Percentiles rank a stretch among this genome's conserved stretches.
These are phyloP conservation scores for Leishmania turanica DNA, from an alignment of 208 protist species.

Conservation along the genomic window DNA sequence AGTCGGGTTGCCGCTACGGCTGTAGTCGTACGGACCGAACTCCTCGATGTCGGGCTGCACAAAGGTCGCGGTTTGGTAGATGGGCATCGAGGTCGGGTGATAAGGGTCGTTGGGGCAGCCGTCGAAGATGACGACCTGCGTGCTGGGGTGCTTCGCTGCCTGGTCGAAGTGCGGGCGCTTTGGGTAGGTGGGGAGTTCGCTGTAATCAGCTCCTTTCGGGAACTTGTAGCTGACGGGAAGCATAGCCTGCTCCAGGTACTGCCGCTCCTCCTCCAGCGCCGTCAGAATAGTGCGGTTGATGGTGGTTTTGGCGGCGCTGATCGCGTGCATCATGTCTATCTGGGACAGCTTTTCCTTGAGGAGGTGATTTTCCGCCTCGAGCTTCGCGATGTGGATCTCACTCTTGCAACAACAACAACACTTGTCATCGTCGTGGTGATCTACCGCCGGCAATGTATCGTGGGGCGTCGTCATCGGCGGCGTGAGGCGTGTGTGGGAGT, in stretches of 20 bases:
- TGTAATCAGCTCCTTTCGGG: conserved; percentile 42
- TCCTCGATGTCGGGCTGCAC: conserved; percentile 83
- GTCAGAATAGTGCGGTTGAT: conserved; percentile 45
- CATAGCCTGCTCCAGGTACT: conserved; percentile 45
- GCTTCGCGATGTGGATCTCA: conserved; percentile 36
- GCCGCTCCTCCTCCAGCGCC: conserved; percentile 58
- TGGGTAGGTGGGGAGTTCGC: conserved; percentile 73
- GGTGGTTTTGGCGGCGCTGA: conserved; percentile 45
- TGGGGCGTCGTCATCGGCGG: background rate
- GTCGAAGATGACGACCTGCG: conserved; percentile 85
- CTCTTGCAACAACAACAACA: conserved; percentile 22
- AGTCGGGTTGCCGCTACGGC: conserved; percentile 94
- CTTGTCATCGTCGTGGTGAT: conserved; percentile 10
- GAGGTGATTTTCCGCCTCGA: conserved; percentile 55
- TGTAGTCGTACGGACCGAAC: conserved; percentile 94
- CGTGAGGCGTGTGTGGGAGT: background rate
- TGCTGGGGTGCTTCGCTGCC: conserved; percentile 61
- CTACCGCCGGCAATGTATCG: background rate
- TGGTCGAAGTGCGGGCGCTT: conserved; percentile 78
- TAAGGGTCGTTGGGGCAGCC: conserved; percentile 91
- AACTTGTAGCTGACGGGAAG: conserved; percentile 44
- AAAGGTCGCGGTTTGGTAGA: conserved; percentile 94
- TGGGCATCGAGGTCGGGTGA: conserved; percentile 85
- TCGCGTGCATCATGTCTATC: conserved; percentile 59
- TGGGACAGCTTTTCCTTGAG: conserved; percentile 48